These are phyloP conservation scores for Trichoderma asperelloides DNA, from an alignment of 495 filamentous ascomycete species.

Conservation along the genomic window DNA sequence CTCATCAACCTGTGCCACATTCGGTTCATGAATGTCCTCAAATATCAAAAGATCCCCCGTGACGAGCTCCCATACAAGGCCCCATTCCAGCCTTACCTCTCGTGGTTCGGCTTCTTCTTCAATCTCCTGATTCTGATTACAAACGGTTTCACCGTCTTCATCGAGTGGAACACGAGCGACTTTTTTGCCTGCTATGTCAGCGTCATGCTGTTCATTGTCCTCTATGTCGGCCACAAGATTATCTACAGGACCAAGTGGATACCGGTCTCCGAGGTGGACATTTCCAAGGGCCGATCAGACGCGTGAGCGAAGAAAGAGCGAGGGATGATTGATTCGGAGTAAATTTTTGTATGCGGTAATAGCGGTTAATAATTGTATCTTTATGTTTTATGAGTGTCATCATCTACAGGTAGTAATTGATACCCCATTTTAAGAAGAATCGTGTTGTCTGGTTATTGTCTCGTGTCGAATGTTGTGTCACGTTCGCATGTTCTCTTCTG, in stretches of 20 bases:
- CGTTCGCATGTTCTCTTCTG: no score
- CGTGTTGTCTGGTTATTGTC: background rate
- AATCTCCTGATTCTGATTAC: conserved; percentile 56
- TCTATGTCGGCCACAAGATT: conserved; percentile 53
- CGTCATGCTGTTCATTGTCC: conserved; percentile 49
- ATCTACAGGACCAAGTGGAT: conserved; percentile 20
- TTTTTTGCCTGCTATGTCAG: conserved; percentile 58
- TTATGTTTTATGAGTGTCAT: conserved; percentile 2
- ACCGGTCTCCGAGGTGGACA: conserved; percentile 20
- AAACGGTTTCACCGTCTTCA: conserved; percentile 62
- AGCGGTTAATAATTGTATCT: background rate
- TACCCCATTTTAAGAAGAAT: background rate
- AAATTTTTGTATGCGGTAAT: background rate
- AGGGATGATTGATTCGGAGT: background rate
- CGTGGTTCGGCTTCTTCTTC: conserved; percentile 54
- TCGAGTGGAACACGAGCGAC: conserved; percentile 46
- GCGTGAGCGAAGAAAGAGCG: background rate
- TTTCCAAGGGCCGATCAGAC: conserved; percentile 16
- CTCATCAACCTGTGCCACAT: conserved; percentile 52
- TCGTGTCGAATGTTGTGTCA: no score
- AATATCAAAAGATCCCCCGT: conserved; percentile 47
- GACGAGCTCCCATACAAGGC: conserved; percentile 47
- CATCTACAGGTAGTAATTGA: conserved; percentile 2
- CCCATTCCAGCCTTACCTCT: conserved; percentile 48
- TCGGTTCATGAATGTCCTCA: conserved; percentile 50